These are phyloP conservation scores for Hymenotorrendiella dingleyae DNA, from an alignment of 2,329 filamentous ascomycete species.

Conservation along the genomic window DNA sequence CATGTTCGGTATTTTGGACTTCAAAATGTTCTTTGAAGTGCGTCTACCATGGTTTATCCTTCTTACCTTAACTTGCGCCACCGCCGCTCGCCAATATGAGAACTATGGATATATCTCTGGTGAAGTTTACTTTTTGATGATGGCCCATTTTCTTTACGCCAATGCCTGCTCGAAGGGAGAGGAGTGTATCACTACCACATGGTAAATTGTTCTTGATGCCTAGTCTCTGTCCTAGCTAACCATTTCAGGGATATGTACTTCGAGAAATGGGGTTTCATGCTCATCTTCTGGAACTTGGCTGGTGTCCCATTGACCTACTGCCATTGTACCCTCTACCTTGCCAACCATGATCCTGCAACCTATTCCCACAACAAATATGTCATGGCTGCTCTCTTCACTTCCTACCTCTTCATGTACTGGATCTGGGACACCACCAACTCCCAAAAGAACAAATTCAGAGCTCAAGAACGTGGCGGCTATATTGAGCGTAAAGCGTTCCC, in stretches of 20 bases:
- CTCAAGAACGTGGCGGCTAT: slow-evolving; percentile 66
- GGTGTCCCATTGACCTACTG: slow-evolving; percentile 89
- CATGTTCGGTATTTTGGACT: slow-evolving; percentile 77
- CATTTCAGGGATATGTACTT: slow-evolving; percentile 78
- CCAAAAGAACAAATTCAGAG: slow-evolving; percentile 89
- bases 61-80: slow-evolving; percentile 68
- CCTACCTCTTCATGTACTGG: slow-evolving; percentile 83
- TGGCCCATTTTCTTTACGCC: slow-evolving; percentile 89
- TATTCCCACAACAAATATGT: slow-evolving; percentile 72
- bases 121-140: slow-evolving; percentile 77
- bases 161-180: slow-evolving; percentile 91
- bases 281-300: slow-evolving; percentile 95
- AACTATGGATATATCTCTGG: slow-evolving; percentile 77
- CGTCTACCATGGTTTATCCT: slow-evolving; percentile 90
- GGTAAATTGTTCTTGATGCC: slow-evolving; percentile 38
- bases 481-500: slow-evolving; percentile 76
- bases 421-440: slow-evolving; percentile 89
- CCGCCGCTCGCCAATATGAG: slow-evolving; percentile 79
- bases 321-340: slow-evolving; percentile 86
- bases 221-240: slow-evolving; percentile 6
- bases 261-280: slow-evolving; percentile 96
- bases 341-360: slow-evolving; percentile 68
- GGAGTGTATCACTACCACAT: slow-evolving; percentile 83
- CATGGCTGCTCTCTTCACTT: slow-evolving; percentile 56
- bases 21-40: slow-evolving; percentile 96